Base-by-base conservation (phyloP, 75 land plant genomes). In the Larix kaempferi region DNA sequence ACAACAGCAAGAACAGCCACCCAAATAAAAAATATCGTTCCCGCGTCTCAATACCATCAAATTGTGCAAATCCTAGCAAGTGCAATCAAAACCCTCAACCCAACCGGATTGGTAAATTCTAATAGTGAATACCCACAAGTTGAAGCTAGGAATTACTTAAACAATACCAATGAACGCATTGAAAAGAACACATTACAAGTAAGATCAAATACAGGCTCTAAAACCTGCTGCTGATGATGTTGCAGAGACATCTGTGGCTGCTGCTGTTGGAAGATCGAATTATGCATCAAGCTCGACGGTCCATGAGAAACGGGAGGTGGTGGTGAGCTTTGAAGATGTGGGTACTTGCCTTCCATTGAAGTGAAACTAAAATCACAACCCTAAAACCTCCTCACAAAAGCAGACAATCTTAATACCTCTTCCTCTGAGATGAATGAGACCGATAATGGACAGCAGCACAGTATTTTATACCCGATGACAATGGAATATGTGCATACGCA, bases 301-400 rank as follows among this genome's bases (percentile, higher is more conserved):
- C 21, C 56, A 33, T 49, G 74, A 39, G 55, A 73, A n/a, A 49
- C 25, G 5, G 56, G 6, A 12, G 37, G 74, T 22, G 23, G 17
- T 23, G 74, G 27, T 13, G 74, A 54, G 74, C 74, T 44, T 54
- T 73, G 54, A 22, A 73, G 74, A 73, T 73, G 74, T 54, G 74
- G 74, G 74, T 73, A 73, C 23, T 11, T 73, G 49, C 56, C 74
- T 66, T 66, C 71, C 71, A 66, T 66, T 66, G 21, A 19, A 17
- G 71, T 35, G 52, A 66, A 35, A n/a, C 5, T 17, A 16, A 4
- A 7, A 13, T n/a, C 62, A 73, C 23, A 15, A 25, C 74, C 57
- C 23, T 12, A 22, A 19, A 59, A n/a, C n/a, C 21, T 19, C 21
- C 21, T 19, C 6, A 59, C 22, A 59, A 11, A 19, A 14, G 62